Evolutionary conservation across 495 filamentous ascomycete genomes (phyloP).

Genomic region (Penicillium bovifimosum): DNA sequence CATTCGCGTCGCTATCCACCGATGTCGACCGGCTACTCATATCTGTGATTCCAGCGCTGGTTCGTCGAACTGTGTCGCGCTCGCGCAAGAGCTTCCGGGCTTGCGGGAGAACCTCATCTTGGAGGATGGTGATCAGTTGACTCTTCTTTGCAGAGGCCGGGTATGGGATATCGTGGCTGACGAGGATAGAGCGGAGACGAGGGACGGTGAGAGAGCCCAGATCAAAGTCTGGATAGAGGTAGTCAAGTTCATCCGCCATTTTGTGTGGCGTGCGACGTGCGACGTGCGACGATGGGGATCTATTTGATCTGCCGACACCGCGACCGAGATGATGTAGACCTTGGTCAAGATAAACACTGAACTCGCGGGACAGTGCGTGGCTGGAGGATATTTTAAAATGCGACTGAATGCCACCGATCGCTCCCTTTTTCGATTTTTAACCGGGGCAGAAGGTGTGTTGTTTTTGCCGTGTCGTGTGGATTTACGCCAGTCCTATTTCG

Average conservation of each 20-base stretch:
- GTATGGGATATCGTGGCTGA: conserved; percentile 79
- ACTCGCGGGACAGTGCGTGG: conserved; percentile 3
- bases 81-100: conserved; percentile 68
- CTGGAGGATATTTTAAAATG: conserved; percentile 11
- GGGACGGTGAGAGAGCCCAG: conserved; percentile 77
- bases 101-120: conserved; percentile 70
- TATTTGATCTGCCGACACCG: conserved; percentile 6
- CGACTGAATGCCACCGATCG: conserved; percentile 16
- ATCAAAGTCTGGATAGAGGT: conserved; percentile 80
- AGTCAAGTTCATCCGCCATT: conserved; percentile 71
- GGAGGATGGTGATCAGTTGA: conserved; percentile 78
- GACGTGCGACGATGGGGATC: neutral
- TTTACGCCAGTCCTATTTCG: conserved; percentile 20
- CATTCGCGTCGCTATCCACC: conserved; percentile 42
- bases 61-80: conserved; percentile 68
- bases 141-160: conserved; percentile 82
- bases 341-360: neutral
- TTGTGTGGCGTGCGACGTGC: conserved; percentile 16
- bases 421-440: conserved; percentile 18
- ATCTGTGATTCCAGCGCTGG: conserved; percentile 79
- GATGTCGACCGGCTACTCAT: conserved; percentile 54
- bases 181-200: conserved; percentile 78
- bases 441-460: conserved; percentile 9
- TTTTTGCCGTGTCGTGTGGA: conserved; percentile 26
- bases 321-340: neutral